Conservation (phyloP, 257 asterid genomes). For the Gynochthodes officinalis region DNA sequence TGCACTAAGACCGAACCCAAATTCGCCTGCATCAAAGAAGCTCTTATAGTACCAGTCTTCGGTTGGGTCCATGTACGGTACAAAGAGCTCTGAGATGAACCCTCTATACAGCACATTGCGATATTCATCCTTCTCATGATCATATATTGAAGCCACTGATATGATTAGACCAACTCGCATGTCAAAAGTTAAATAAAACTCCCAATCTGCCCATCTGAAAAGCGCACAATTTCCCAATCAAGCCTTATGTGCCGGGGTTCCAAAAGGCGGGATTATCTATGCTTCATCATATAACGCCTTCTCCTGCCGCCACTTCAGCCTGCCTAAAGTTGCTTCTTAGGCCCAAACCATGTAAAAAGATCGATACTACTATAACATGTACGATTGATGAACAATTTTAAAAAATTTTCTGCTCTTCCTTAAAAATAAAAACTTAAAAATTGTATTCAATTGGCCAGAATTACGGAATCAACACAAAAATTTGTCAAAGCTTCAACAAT, state of each 20-base stretch:
- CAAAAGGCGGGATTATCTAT: no score
- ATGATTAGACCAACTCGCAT: conserved; percentile 62
- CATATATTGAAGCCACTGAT: conserved; percentile 57
- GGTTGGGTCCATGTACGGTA: conserved; percentile 71
- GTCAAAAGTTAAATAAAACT: conserved; percentile 54
- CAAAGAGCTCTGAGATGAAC: conserved; percentile 56
- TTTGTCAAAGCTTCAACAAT: conserved; percentile 18
- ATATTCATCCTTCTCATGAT: conserved; percentile 30
- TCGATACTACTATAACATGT: background rate
- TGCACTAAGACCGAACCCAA: conserved; percentile 48
- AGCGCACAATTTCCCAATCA: no score
- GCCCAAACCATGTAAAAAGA: no score
- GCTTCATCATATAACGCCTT: no score
- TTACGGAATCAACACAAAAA: background rate
- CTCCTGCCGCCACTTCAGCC: background rate
- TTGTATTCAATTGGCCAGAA: no score
- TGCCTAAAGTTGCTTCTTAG: background rate
- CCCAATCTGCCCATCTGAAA: conserved; percentile 71
- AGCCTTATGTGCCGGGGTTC: no score
- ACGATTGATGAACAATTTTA: no score
- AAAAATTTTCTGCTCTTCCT: no score
- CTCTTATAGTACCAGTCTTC: conserved; percentile 66
- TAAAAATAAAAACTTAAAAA: no score
- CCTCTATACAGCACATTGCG: conserved; percentile 69
- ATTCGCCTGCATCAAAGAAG: conserved; percentile 65